phyloP scores from a whole-genome alignment of 1,284 basidiomycete genomes.

The Cutaneotrichosporon sp. region DNA sequence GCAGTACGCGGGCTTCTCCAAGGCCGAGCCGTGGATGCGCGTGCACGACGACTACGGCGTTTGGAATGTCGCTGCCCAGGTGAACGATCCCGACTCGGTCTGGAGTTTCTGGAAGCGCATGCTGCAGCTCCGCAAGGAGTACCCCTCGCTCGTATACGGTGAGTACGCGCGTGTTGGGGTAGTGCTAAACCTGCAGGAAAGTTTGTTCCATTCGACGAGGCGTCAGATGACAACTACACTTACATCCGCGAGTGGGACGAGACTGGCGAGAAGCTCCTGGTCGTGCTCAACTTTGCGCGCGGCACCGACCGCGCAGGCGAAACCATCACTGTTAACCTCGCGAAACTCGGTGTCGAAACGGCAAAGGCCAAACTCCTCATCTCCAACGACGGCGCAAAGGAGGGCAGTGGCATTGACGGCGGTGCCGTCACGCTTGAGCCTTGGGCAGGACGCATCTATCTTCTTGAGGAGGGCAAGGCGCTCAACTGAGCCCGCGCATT shows the following conservation, averaged over 20 bases:
- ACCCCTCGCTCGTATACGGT: slow-evolving; percentile 54
- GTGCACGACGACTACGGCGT: slow-evolving; percentile 62
- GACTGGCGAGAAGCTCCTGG: slow-evolving; percentile 43
- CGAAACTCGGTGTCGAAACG: slow-evolving; percentile 18
- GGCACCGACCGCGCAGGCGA: slow-evolving; percentile 19
- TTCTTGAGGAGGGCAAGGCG: slow-evolving; percentile 13
- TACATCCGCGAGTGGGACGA: slow-evolving; percentile 50
- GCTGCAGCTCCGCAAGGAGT: slow-evolving; percentile 56
- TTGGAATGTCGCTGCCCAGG: slow-evolving; percentile 60
- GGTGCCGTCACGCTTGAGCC: slow-evolving; percentile 16
- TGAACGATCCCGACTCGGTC: slow-evolving; percentile 54
- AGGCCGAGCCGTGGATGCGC: slow-evolving; percentile 64
- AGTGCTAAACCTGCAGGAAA: too few relatives aligned
- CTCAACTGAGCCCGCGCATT: background rate
- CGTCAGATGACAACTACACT: slow-evolving; percentile 54
- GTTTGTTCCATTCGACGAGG: slow-evolving; percentile 50
- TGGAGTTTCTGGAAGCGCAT: slow-evolving; percentile 59
- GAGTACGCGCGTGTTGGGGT: slow-evolving; percentile 52
- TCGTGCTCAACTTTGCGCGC: slow-evolving; percentile 55
- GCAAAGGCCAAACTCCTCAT: slow-evolving; percentile 23
- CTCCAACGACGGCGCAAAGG: slow-evolving; percentile 21
- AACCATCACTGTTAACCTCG: slow-evolving; percentile 5
- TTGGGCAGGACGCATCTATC: slow-evolving; percentile 30
- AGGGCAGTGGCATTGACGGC: slow-evolving; percentile 13
- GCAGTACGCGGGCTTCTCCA: slow-evolving; percentile 61